Conservation (phyloP, 2,329 filamentous ascomycete species). For the Chaetothyriales sp. region DNA sequence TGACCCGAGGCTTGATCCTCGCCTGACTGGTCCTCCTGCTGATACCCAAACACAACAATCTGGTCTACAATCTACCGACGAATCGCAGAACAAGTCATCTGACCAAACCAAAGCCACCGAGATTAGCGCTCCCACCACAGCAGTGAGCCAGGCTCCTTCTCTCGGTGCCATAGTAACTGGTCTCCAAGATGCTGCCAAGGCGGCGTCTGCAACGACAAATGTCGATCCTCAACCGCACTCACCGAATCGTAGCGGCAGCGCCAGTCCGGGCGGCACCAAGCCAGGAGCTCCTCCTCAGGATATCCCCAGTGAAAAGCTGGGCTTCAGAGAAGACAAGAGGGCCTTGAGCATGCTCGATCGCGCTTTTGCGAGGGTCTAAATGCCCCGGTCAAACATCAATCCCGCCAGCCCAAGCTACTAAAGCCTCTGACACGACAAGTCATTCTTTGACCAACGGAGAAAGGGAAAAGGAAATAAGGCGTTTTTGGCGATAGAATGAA, state of each 20-base stretch:
- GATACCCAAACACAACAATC: neutral
- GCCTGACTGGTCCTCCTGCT: slow-evolving; percentile 16
- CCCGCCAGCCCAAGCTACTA: neutral
- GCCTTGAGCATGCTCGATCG: slow-evolving; percentile 51
- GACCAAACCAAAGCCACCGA: slow-evolving; percentile 1
- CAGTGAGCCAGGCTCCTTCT: slow-evolving; percentile 36
- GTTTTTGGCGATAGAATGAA: neutral
- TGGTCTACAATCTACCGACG: neutral
- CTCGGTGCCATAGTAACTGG: slow-evolving; percentile 35
- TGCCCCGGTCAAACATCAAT: neutral
- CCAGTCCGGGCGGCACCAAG: slow-evolving; percentile 22
- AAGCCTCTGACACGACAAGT: neutral
- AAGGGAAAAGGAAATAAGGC: slow-evolving; percentile 22
- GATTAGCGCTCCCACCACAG: slow-evolving; percentile 11
- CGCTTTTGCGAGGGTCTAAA: slow-evolving; percentile 26
- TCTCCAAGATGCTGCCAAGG: slow-evolving; percentile 13
- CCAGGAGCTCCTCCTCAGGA: slow-evolving; percentile 34
- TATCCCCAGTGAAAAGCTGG: slow-evolving; percentile 42
- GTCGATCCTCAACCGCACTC: neutral
- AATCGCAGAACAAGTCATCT: neutral
- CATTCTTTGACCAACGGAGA: neutral
- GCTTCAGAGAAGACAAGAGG: slow-evolving; percentile 48
- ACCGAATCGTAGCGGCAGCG: slow-evolving; percentile 25
- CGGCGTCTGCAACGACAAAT: slow-evolving; percentile 4
- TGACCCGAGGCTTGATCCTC: slow-evolving; percentile 20